phyloP scores from a whole-genome alignment of 192 early-diverging fungal genomes.

The Linnemannia exigua region DNA sequence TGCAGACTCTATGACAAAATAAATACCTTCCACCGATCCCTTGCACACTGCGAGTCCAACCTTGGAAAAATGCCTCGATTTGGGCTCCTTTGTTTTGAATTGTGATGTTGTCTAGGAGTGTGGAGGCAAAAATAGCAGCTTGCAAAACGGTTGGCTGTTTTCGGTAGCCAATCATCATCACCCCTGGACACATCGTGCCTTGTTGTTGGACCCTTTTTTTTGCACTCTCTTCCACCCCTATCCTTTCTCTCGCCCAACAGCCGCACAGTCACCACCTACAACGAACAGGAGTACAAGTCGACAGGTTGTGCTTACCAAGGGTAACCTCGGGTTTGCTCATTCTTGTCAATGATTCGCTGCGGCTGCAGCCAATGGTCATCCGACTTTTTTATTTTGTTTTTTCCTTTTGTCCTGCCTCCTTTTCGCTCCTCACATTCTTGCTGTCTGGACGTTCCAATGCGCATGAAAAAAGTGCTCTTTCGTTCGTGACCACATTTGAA shows the following conservation, averaged over 20 bases:
- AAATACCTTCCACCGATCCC: not conserved
- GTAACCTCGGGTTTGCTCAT: not conserved
- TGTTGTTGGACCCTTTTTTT: constrained; percentile 3
- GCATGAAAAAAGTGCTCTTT: not conserved
- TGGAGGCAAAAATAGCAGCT: constrained; percentile 5
- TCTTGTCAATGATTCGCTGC: constrained; percentile 18
- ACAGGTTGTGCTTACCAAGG: not conserved
- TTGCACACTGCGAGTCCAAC: not conserved
- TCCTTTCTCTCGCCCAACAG: not conserved
- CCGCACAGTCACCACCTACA: not conserved
- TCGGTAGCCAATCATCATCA: not conserved
- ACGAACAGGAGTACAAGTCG: not conserved
- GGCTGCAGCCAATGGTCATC: constrained; percentile 14
- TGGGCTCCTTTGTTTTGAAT: not conserved
- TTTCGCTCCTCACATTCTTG: not conserved
- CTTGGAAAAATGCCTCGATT: not conserved
- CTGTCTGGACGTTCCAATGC: not conserved
- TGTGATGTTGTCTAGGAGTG: not conserved
- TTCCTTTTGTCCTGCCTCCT: not conserved
- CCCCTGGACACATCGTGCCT: not conserved
- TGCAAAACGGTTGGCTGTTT: not conserved
- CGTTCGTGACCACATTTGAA: too few species aligned
- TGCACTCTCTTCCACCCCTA: not conserved
- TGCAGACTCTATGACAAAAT: not conserved
- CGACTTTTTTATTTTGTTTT: not conserved